Percentiles rank a stretch among this genome's conserved stretches.
Evolutionary conservation across 441 rosid species (phyloP).

Genomic region (Metrosideros polymorpha): DNA sequence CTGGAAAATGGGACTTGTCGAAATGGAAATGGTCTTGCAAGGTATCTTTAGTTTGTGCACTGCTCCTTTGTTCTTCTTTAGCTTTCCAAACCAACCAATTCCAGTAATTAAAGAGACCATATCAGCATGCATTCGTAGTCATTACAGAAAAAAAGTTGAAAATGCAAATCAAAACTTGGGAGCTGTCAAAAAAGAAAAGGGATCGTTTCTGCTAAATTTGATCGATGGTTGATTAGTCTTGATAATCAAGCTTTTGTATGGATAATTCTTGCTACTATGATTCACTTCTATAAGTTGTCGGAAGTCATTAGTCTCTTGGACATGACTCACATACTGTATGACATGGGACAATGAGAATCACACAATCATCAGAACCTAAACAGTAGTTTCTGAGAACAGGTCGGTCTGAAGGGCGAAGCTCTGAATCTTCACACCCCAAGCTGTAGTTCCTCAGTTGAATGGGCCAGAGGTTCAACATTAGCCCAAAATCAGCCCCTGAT

Average conservation of each 20-base stretch:
- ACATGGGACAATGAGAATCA: neutral
- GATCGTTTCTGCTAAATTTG: neutral
- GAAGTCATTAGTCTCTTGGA: neutral
- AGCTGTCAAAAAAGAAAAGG: neutral
- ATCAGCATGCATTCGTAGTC: neutral
- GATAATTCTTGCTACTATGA: neutral
- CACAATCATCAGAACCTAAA: neutral
- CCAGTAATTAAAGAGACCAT: neutral
- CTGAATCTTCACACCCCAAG: conserved; percentile 31
- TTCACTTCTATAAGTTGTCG: neutral
- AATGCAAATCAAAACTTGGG: neutral
- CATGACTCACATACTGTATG: neutral
- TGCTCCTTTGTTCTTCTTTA: neutral
- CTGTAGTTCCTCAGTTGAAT: conserved; percentile 43
- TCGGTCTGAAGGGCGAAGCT: conserved; percentile 52
- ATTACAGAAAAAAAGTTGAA: neutral
- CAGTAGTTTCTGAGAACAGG: conserved; percentile 16
- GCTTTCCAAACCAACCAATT: neutral
- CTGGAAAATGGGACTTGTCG: neutral
- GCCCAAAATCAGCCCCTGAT: conserved; percentile 40
- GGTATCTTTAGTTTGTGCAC: neutral
- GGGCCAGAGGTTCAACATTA: conserved; percentile 40
- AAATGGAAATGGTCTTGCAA: neutral
- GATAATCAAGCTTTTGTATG: neutral
- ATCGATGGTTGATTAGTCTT: neutral